Base-by-base conservation (phyloP, 2,329 filamentous ascomycete genomes). In the Mycogone perniciosa region DNA sequence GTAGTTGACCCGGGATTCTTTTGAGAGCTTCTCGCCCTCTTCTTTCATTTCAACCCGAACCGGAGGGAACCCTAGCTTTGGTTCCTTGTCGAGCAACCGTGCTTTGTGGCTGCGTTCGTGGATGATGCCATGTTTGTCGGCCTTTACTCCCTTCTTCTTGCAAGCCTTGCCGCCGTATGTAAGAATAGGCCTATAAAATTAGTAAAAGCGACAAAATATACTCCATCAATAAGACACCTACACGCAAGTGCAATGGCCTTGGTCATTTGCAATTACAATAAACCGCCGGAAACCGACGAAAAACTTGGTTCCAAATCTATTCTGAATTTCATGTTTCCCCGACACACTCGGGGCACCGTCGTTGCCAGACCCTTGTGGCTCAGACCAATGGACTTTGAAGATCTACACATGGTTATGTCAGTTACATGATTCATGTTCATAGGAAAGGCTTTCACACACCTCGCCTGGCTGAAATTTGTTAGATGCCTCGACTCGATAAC, bases 1-100 rank as follows among this genome's bases (percentile, higher is more conserved):
- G 61, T 81, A 82, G 63, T 82, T 81, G 56, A 81, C 71, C 5
- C 79, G 73, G 9, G 79, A 82, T 54, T 76, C 72, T 31, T 57
- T 67, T 8, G 68, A 67, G 6, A 82, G 67, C 48, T 64, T 71
- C 53, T 81, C 76, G 31, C 67, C 68, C 10, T 67, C 62, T 4
- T 68, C 64, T 20, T 62, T 66, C 20, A 80, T 70, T 1, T 68
- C 61, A 39, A 79, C 67, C 30, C 64, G 64, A 34, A 81, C 69
- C 0, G 78, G 71, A 0, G 57, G 33, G 45, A 76, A 79, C 0
- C 79, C 79, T 7, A 80, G 68, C 0, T 58, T 46, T 1, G 75
- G 74, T 58, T 82, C 79, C 7, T 63, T 61, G 1, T 62, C 52
- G 1, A 77, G 55, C 13, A 57, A 56, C 2, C 47, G 55, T 1